Conservation (phyloP, 345 rosid genomes). For the Luvunga scandens region DNA sequence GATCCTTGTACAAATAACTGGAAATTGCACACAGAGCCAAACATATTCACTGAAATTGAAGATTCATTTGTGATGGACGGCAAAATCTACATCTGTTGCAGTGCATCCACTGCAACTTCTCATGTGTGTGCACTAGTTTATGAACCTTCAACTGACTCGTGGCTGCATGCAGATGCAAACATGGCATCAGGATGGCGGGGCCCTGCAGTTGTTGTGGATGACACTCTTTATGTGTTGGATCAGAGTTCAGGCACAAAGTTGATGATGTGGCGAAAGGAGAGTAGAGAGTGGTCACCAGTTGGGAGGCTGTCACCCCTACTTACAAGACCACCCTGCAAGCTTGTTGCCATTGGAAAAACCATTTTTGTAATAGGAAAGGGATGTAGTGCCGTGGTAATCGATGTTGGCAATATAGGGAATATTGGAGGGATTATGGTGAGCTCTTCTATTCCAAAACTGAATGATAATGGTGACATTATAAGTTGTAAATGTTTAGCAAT, state of each 20-base stretch:
- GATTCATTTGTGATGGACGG: slow-evolving; percentile 71
- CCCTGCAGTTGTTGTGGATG: slow-evolving; percentile 69
- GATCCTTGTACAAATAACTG: slow-evolving; percentile 51
- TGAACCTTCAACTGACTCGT: slow-evolving; percentile 43
- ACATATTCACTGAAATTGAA: slow-evolving; percentile 48
- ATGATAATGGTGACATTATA: slow-evolving; percentile 34
- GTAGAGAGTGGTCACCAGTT: slow-evolving; percentile 57
- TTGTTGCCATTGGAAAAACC: slow-evolving; percentile 59
- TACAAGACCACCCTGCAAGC: slow-evolving; percentile 67
- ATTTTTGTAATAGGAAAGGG: slow-evolving; percentile 71
- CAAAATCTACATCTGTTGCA: slow-evolving; percentile 53
- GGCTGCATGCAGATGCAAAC: slow-evolving; percentile 64
- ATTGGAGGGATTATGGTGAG: slow-evolving; percentile 60
- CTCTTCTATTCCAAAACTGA: slow-evolving; percentile 57
- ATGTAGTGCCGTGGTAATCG: slow-evolving; percentile 58
- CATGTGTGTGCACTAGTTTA: slow-evolving; percentile 40
- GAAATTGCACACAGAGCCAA: slow-evolving; percentile 36
- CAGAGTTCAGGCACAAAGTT: slow-evolving; percentile 70
- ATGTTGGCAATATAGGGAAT: slow-evolving; percentile 47
- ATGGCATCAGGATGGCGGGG: slow-evolving; percentile 78
- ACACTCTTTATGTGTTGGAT: slow-evolving; percentile 67
- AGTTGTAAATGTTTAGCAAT: slow-evolving; percentile 57
- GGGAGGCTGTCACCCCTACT: slow-evolving; percentile 61
- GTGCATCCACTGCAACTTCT: slow-evolving; percentile 32
- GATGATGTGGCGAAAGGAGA: slow-evolving; percentile 61